A percentile compares a stretch with the other conserved stretches of the same genome.
These are phyloP conservation scores for Trypanosoma boissoni DNA, from an alignment of 208 protist genomes.

Conservation along the genomic window DNA sequence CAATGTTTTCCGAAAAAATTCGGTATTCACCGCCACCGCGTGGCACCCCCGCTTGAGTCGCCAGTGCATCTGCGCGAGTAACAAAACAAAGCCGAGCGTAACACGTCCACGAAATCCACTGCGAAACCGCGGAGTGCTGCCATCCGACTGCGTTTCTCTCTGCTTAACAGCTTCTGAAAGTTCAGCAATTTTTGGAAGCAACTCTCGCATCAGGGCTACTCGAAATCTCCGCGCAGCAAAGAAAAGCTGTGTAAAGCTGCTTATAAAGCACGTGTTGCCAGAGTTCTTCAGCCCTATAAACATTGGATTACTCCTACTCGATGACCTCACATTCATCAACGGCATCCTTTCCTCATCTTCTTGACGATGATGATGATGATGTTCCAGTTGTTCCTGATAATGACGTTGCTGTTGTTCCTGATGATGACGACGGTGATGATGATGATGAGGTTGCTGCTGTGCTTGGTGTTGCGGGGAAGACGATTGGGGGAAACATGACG, in stretches of 20 bases:
- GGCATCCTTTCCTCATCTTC: not conserved
- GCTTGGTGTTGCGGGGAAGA: too few species aligned
- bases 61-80: slow-evolving; percentile 57
- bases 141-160: not conserved
- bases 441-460: too few species aligned
- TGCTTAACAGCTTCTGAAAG: not conserved
- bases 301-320: too few species aligned
- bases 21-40: slow-evolving; percentile 23
- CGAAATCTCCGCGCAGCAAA: slow-evolving; percentile 39
- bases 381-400: not conserved
- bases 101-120: too few species aligned
- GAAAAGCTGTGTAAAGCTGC: slow-evolving; percentile 64
- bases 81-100: slow-evolving; percentile 28
- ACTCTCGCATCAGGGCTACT: slow-evolving; percentile 21
- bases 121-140: too few species aligned
- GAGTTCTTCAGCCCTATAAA: slow-evolving; percentile 52
- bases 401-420: too few species aligned
- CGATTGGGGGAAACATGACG: too few species aligned
- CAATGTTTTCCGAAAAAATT: slow-evolving; percentile 31
- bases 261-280: slow-evolving; percentile 70
- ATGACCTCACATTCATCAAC: not conserved
- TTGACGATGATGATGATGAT: not conserved
- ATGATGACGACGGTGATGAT: too few species aligned
- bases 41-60: slow-evolving; percentile 23
- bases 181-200: not conserved